Conservation (phyloP, 495 filamentous ascomycete genomes). For the Choiromyces venosus region DNA sequence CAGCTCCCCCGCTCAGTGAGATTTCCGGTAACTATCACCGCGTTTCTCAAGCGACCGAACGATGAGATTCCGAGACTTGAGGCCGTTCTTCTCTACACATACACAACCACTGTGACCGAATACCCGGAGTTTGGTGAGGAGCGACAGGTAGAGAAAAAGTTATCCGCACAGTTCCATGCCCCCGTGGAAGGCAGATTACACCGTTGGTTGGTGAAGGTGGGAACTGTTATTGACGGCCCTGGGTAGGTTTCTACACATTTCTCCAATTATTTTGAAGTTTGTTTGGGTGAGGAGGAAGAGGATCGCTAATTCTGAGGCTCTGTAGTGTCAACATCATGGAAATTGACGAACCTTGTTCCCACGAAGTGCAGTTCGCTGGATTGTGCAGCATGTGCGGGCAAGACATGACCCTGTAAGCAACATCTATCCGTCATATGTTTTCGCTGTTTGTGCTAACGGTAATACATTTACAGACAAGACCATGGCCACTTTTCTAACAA, state of each 20-base stretch:
- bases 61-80: constrained; percentile 70
- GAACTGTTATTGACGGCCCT: constrained; percentile 59
- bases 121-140: constrained; percentile 63
- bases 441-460: not conserved
- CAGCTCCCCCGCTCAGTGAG: constrained; percentile 51
- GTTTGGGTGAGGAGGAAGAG: constrained; percentile 12
- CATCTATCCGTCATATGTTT: not conserved
- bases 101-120: constrained; percentile 68
- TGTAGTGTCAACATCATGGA: constrained; percentile 57
- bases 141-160: constrained; percentile 63
- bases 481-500: constrained; percentile 49
- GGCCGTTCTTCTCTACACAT: constrained; percentile 75
- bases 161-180: constrained; percentile 71
- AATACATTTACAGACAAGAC: constrained; percentile 44
- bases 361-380: constrained; percentile 83
- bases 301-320: constrained; percentile 2
- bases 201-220: constrained; percentile 67
- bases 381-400: constrained; percentile 90
- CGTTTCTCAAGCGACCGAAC: constrained; percentile 68
- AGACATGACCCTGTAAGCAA: constrained; percentile 77
- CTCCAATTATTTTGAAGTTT: not conserved
- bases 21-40: constrained; percentile 92
- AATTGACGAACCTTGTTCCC: constrained; percentile 85
- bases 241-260: constrained; percentile 28
- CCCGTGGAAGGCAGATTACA: constrained; percentile 71